Evolutionary conservation across 768 basidiomycete genomes (phyloP).

Genomic region (Rhodocollybia butyracea): DNA sequence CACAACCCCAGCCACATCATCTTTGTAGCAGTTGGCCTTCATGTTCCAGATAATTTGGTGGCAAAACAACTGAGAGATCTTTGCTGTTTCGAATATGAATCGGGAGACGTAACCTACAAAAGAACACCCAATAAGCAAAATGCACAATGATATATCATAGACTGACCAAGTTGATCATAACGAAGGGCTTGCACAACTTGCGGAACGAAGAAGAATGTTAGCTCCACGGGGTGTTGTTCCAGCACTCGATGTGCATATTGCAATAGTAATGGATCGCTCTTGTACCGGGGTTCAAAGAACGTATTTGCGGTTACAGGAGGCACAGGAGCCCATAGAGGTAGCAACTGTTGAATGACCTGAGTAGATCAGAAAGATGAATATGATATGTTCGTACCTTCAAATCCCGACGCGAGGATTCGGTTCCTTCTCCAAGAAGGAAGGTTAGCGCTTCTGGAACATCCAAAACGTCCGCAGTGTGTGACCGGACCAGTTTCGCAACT

Average conservation of each 20-base stretch:
- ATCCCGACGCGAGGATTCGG: conserved; percentile 62
- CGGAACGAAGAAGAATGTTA: conserved; percentile 99
- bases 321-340: conserved; percentile 86
- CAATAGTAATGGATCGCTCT: conserved; percentile 78
- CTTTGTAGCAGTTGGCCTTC: conserved; percentile 97
- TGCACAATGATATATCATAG: background rate
- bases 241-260: conserved; percentile 97
- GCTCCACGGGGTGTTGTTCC: conserved; percentile 89
- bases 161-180: conserved; percentile 79
- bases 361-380: background rate
- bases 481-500: conserved; percentile 70
- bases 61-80: conserved; percentile 96
- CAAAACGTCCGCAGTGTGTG: conserved; percentile 65
- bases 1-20: conserved; percentile 84
- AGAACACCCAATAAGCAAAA: background rate
- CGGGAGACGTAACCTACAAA: conserved; percentile 82
- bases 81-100: conserved; percentile 96
- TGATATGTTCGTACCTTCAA: conserved; percentile 55
- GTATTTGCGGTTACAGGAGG: conserved; percentile 79
- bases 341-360: conserved; percentile 47
- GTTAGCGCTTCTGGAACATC: conserved; percentile 78
- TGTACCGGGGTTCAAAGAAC: conserved; percentile 82
- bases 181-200: conserved; percentile 97
- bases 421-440: conserved; percentile 72
- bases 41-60: conserved; percentile 99